Conservation (phyloP, 176 grass and related monocot species). For the Dactylis glomerata region DNA sequence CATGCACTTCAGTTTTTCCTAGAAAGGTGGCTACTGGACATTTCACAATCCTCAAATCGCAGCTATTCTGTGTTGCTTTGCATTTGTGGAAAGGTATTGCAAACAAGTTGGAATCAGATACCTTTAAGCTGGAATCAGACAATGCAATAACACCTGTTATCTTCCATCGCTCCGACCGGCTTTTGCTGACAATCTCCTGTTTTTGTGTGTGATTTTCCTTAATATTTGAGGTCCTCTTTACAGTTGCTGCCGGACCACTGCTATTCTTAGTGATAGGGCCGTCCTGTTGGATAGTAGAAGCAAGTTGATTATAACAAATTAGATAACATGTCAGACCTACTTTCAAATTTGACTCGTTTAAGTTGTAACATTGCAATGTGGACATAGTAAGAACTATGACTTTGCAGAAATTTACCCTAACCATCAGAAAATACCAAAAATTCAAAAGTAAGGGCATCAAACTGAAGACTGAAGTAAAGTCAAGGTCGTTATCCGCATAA, state of each 20-base stretch:
- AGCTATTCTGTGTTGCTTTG: background rate
- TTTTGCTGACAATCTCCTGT: conserved; percentile 53
- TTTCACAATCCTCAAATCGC: background rate
- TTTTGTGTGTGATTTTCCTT: conserved; percentile 39
- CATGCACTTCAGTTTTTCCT: background rate
- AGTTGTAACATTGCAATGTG: conserved; percentile 1
- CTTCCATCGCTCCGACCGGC: conserved; percentile 58
- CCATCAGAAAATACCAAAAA: background rate
- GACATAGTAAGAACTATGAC: background rate
- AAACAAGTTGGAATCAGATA: conserved; percentile 38
- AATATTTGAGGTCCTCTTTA: conserved; percentile 36
- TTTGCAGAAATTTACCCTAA: background rate
- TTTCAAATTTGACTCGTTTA: background rate
- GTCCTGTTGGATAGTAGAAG: conserved; percentile 44
- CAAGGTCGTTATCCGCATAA: background rate
- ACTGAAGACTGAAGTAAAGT: background rate
- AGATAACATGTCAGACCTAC: background rate
- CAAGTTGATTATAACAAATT: background rate
- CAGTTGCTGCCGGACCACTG: conserved; percentile 18
- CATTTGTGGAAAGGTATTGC: background rate
- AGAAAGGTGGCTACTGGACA: background rate
- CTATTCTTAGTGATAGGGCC: conserved; percentile 75
- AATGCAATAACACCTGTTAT: conserved; percentile 73
- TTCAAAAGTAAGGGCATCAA: background rate
- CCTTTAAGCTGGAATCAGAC: conserved; percentile 63